Base-by-base conservation (phyloP, 2,329 filamentous ascomycete genomes). In the Coniochaeta ligniaria region DNA sequence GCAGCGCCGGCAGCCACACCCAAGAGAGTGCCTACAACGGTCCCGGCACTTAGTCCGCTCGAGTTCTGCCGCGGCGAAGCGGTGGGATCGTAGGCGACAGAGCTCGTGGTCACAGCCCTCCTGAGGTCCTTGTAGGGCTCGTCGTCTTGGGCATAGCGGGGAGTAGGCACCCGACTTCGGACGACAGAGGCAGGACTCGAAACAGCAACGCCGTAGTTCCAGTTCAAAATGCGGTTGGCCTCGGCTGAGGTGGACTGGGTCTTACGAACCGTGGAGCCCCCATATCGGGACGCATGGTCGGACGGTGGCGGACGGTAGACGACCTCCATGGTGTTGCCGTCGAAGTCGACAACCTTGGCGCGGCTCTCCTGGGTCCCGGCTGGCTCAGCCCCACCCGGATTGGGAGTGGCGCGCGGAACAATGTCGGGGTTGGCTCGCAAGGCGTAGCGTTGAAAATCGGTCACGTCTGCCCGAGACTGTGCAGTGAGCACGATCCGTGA, bases 271-370 rank as follows among this genome's bases (percentile, higher is more conserved):
- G 71, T 71, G 16, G 73, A 70, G 24, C 73, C 72, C 36, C 61
- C 65, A 64, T 76, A 72, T 59, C 70, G 66, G 6, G 73, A 64
- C 28, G 72, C 66, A 58, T 77, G 75, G 36, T 72, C 72, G 24
- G 47, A n/a, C 45, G 67, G 65, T 43, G 72, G 69, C 14, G 72
- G 71, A 9, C 79, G 78, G 71, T 86, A 89, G 57, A 93, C 84
- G 33, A 91, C 89, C 70, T 95, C 90, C 70, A 96, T 86, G 66
- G 83, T 89, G 76, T 96, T 96, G 58, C 90, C 90, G 75, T 96
- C 91, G 60, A 91, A 82, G 73, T 96, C 92, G 62, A 86, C 82
- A 45, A 92, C 86, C 80, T 76, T 84, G 78, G 74, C 83, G 75
- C 68, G 73, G 65, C 64, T 74, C 75, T 65, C 20, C 20, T 28